Evolutionary conservation across 2,329 filamentous ascomycete species (phyloP).

Genomic region (Zymoseptoria brevis): DNA sequence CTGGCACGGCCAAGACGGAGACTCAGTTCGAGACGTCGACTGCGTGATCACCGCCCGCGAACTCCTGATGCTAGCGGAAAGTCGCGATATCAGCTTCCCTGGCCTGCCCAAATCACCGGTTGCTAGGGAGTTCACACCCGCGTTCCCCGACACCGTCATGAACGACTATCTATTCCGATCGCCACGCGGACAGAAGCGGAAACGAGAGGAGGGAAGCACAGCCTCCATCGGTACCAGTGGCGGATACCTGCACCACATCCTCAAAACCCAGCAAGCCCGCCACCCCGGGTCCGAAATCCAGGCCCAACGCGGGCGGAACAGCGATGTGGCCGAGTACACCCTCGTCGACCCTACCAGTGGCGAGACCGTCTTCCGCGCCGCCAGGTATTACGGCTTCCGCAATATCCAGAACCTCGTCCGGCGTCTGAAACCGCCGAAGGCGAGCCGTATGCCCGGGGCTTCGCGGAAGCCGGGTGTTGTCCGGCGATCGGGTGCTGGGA

Average conservation of each 20-base stretch:
- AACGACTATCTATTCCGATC: constrained; percentile 66
- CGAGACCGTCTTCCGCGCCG: constrained; percentile 60
- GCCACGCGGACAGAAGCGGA: constrained; percentile 38
- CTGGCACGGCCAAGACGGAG: constrained; percentile 32
- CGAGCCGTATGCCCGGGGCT: constrained; percentile 72
- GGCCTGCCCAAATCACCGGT: constrained; percentile 55
- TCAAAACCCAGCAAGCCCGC: constrained; percentile 63
- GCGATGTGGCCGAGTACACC: constrained; percentile 80
- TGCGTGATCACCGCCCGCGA: constrained; percentile 97
- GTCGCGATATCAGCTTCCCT: constrained; percentile 70
- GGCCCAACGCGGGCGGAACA: constrained; percentile 70
- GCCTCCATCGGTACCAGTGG: constrained; percentile 68
- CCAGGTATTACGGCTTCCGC: constrained; percentile 92
- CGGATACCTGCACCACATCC: constrained; percentile 78
- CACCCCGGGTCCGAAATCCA: constrained; percentile 66
- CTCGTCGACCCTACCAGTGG: constrained; percentile 45
- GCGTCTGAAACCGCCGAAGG: constrained; percentile 72
- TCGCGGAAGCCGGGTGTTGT: constrained; percentile 44
- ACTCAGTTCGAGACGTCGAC: constrained; percentile 76
- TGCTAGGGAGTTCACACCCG: constrained; percentile 36
- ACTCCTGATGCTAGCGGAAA: constrained; percentile 78
- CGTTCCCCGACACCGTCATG: constrained; percentile 67
- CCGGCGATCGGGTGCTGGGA: constrained; percentile 23
- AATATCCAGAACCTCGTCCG: constrained; percentile 98
- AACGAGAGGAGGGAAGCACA: constrained; percentile 32